Evolutionary conservation across 345 rosid genomes (phyloP).

Genomic region (Angophora floribunda): DNA sequence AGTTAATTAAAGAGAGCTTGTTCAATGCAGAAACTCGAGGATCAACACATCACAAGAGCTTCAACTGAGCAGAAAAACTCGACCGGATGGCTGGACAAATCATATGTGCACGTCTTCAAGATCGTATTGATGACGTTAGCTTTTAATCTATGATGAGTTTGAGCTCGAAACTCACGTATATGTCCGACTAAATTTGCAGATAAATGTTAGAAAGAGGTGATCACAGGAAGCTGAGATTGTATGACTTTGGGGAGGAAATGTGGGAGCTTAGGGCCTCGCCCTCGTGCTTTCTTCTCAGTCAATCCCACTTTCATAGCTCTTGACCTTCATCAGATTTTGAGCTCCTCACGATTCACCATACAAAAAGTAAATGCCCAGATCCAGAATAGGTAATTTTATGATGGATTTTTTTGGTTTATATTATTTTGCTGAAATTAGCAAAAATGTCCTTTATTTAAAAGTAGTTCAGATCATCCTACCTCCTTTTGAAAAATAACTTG

Average conservation of each 20-base stretch:
- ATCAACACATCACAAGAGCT: rapidly evolving
- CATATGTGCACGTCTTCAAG: background rate
- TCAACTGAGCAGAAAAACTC: background rate
- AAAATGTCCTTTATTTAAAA: background rate
- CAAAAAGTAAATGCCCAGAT: background rate
- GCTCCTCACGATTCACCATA: background rate
- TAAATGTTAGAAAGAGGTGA: background rate
- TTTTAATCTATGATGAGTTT: background rate
- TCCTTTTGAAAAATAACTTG: background rate
- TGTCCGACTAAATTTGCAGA: background rate
- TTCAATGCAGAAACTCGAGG: background rate
- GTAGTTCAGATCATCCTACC: background rate
- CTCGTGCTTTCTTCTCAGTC: background rate
- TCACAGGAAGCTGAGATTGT: background rate
- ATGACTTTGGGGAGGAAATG: background rate
- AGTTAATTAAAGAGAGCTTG: background rate
- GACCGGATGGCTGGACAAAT: background rate
- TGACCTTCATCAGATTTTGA: background rate
- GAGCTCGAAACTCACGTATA: background rate
- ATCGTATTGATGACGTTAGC: background rate
- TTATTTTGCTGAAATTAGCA: background rate
- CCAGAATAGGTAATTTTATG: background rate
- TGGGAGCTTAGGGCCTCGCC: background rate
- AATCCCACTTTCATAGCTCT: background rate
- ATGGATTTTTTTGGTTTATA: background rate